Evolutionary conservation across 352 stramenopile species (phyloP).

Genomic region (Globisporangium apiculatum): DNA sequence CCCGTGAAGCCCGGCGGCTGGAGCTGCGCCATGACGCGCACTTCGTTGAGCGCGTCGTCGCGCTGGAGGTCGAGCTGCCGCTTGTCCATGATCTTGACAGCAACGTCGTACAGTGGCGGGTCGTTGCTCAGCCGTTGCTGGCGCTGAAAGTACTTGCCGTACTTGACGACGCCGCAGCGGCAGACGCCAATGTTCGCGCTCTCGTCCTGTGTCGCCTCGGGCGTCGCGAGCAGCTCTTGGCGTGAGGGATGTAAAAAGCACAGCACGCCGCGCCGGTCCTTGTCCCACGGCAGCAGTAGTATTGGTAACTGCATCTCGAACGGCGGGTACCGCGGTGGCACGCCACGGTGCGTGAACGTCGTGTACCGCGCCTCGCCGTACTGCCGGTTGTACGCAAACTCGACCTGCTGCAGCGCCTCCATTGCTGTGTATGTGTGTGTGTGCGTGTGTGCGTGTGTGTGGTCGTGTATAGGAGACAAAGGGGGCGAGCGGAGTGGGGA

Average conservation of each 20-base stretch:
- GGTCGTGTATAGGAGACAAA: no score
- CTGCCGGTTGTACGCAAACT: constrained; percentile 71
- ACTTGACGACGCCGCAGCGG: constrained; percentile 68
- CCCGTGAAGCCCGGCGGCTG: constrained; percentile 57
- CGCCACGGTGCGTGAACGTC: constrained; percentile 47
- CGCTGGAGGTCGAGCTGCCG: constrained; percentile 55
- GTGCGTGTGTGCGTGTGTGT: no score
- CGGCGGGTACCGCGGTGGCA: constrained; percentile 63
- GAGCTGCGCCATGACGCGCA: constrained; percentile 73
- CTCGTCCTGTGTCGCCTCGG: constrained; percentile 39
- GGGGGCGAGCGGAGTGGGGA: no score
- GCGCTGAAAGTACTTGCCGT: constrained; percentile 68
- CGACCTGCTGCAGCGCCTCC: constrained; percentile 50
- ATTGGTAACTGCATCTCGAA: constrained; percentile 64
- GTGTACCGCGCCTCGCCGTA: constrained; percentile 48
- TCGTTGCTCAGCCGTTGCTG: constrained; percentile 12
- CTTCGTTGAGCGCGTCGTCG: constrained; percentile 73
- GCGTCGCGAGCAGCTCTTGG: constrained; percentile 29
- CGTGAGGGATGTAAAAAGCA: constrained; percentile 50
- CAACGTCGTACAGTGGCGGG: constrained; percentile 39
- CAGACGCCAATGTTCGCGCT: constrained; percentile 51
- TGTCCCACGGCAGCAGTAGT: constrained; percentile 61
- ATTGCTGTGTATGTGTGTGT: constrained; percentile 3
- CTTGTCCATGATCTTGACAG: constrained; percentile 78
- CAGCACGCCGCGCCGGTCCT: constrained; percentile 53